Conservation (phyloP, 352 stramenopile genomes). For the Globisporangium barbulae region DNA sequence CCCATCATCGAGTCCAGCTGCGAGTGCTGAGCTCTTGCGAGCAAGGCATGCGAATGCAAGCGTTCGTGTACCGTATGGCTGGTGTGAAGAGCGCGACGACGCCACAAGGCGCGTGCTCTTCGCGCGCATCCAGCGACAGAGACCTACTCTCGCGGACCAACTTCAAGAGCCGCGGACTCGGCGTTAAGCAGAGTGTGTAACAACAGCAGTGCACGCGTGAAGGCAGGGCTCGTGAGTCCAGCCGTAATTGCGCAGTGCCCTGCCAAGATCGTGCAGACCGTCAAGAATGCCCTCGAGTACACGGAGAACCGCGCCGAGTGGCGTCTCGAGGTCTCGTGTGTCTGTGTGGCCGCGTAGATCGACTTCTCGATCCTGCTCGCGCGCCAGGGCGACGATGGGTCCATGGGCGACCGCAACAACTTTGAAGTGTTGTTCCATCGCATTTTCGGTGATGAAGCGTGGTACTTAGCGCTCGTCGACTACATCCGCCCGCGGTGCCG, state of each 20-base stretch:
- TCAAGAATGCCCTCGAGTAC: constrained; percentile 32
- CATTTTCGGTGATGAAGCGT: constrained; percentile 41
- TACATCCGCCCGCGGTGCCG: constrained; percentile 47
- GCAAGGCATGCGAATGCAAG: background rate
- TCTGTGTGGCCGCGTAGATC: constrained; percentile 67
- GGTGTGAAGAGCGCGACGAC: background rate
- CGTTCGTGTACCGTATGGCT: too few relatives aligned
- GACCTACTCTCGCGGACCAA: too few relatives aligned
- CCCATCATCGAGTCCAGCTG: constrained; percentile 49
- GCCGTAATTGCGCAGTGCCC: constrained; percentile 11
- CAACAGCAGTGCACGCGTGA: background rate
- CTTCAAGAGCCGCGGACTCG: too few relatives aligned
- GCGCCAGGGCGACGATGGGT: constrained; percentile 24
- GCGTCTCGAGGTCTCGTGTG: constrained; percentile 45
- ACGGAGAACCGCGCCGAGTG: constrained; percentile 25
- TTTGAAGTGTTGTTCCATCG: constrained; percentile 61
- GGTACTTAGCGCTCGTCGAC: constrained; percentile 51
- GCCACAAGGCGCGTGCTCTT: background rate
- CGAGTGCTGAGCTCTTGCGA: constrained; percentile 20
- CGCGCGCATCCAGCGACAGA: background rate
- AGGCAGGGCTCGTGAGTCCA: background rate
- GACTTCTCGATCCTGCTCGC: constrained; percentile 51
- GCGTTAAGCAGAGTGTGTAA: background rate
- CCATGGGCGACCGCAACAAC: constrained; percentile 8
- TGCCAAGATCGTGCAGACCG: constrained; percentile 39